A percentile compares a stretch with the other conserved stretches of the same genome.
phyloP scores from a whole-genome alignment of 305 asterid species.

The Fraxinus xanthoxyloides region DNA sequence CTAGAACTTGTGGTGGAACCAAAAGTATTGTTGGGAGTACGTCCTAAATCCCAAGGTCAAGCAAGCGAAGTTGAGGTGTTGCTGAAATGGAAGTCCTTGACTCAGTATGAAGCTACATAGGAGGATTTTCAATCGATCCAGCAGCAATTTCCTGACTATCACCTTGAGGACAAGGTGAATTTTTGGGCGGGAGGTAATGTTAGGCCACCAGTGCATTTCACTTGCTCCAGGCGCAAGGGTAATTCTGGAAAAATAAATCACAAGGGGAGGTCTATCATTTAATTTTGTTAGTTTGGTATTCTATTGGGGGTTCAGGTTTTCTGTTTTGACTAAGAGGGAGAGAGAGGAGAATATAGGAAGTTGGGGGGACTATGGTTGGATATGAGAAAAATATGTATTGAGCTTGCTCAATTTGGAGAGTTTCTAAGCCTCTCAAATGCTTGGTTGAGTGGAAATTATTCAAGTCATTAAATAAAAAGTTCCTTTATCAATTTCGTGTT shows the following conservation, averaged over 20 bases:
- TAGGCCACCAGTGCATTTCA: background rate
- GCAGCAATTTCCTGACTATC: background rate
- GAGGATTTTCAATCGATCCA: background rate
- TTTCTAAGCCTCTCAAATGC: too few relatives aligned
- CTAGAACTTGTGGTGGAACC: background rate
- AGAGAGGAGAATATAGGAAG: too few relatives aligned
- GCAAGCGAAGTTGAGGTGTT: background rate
- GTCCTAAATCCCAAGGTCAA: background rate
- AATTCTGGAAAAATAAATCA: background rate
- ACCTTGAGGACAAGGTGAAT: background rate
- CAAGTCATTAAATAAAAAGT: too few relatives aligned
- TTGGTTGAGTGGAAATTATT: too few relatives aligned
- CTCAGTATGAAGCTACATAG: background rate
- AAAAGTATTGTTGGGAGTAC: background rate
- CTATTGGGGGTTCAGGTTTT: too few relatives aligned
- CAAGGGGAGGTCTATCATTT: too few relatives aligned
- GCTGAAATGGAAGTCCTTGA: background rate
- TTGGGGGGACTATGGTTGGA: too few relatives aligned
- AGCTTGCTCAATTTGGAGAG: too few relatives aligned
- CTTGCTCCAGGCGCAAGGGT: background rate
- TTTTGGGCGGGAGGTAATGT: background rate
- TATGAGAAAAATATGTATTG: too few relatives aligned
- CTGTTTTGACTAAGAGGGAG: too few relatives aligned
- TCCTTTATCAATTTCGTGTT: too few relatives aligned
- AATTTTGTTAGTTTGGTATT: too few relatives aligned